Evolutionary conservation across 2,329 filamentous ascomycete species (phyloP).

Genomic region (Fusarium mundagurra): DNA sequence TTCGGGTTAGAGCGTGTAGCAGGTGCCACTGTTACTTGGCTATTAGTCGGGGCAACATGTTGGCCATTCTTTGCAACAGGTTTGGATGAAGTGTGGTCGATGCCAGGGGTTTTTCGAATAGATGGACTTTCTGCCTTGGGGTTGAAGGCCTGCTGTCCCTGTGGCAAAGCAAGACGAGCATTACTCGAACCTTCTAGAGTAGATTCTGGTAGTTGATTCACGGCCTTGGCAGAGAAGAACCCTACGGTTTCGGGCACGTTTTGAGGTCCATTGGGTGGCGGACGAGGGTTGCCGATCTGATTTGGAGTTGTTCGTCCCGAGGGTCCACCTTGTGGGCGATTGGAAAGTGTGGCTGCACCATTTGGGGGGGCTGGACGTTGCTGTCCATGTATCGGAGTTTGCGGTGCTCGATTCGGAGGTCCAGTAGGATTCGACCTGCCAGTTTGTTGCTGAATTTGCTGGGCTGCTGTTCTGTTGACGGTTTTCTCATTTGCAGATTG

Average conservation of each 20-base stretch:
- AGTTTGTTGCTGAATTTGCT: constrained; percentile 38
- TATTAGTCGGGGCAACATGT: constrained; percentile 58
- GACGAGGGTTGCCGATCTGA: constrained; percentile 42
- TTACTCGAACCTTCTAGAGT: constrained; percentile 52
- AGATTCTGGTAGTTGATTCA: constrained; percentile 63
- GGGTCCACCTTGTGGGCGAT: constrained; percentile 31
- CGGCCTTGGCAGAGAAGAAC: constrained; percentile 77
- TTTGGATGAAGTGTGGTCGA: constrained; percentile 82
- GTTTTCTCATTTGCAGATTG: constrained; percentile 34
- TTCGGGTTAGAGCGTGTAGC: constrained; percentile 36
- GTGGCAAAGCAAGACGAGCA: constrained; percentile 53
- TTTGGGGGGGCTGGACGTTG: constrained; percentile 37
- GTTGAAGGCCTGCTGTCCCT: constrained; percentile 70
- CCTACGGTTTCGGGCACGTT: constrained; percentile 58
- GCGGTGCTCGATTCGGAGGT: constrained; percentile 39
- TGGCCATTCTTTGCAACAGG: constrained; percentile 70
- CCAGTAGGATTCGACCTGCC: constrained; percentile 32
- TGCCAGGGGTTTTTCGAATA: constrained; percentile 86
- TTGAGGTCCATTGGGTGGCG: constrained; percentile 42
- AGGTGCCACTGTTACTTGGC: constrained; percentile 37
- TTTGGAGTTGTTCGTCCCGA: constrained; percentile 32
- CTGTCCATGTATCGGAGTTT: constrained; percentile 48
- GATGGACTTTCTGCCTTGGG: constrained; percentile 82
- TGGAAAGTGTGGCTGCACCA: constrained; percentile 36
- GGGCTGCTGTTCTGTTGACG: constrained; percentile 27